Percentiles rank a stretch among this genome's conserved stretches.
These are phyloP conservation scores for Talinum fruticosum DNA, from an alignment of 148 eudicot species.

Conservation along the genomic window DNA sequence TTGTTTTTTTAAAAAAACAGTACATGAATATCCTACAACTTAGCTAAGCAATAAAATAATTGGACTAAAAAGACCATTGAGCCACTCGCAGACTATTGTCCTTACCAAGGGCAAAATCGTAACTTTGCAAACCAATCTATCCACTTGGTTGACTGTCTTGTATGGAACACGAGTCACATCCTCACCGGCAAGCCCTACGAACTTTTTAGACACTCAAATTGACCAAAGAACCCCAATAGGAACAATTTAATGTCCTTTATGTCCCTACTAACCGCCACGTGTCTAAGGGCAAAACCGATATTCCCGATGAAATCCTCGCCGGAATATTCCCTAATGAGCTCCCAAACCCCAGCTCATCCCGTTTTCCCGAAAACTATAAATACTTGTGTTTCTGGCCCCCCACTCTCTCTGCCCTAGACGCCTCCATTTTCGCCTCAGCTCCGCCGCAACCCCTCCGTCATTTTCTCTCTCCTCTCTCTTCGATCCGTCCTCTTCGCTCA, in stretches of 20 bases:
- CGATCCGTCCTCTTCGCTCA: constrained; percentile 9
- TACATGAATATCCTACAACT: not conserved
- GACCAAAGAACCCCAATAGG: constrained; percentile 1
- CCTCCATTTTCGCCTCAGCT: constrained; percentile 30
- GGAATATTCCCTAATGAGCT: constrained; percentile 47
- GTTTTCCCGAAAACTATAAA: constrained; percentile 98
- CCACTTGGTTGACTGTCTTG: constrained; percentile 29
- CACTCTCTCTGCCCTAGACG: constrained; percentile 54
- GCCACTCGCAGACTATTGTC: not conserved
- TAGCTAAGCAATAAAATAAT: not conserved
- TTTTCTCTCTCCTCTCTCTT: constrained; percentile 22
- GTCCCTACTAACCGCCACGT: constrained; percentile 21
- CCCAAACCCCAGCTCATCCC: constrained; percentile 17
- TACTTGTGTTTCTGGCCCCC: constrained; percentile 39
- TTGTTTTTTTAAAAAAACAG: no score
- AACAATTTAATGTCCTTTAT: not conserved
- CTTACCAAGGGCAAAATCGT: constrained; percentile 14
- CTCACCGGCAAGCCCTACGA: constrained; percentile 15
- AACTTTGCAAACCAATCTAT: constrained; percentile 20
- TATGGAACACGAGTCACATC: constrained; percentile 20
- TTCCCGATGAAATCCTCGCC: constrained; percentile 27
- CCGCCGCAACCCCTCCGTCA: constrained; percentile 25
- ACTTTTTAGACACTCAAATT: not conserved
- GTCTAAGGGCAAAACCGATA: constrained; percentile 11
- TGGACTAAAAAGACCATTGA: not conserved